A percentile compares a stretch with the other conserved stretches of the same genome.
Conservation (phyloP, 2,329 filamentous ascomycete species). For the Mariannaea elegans region DNA sequence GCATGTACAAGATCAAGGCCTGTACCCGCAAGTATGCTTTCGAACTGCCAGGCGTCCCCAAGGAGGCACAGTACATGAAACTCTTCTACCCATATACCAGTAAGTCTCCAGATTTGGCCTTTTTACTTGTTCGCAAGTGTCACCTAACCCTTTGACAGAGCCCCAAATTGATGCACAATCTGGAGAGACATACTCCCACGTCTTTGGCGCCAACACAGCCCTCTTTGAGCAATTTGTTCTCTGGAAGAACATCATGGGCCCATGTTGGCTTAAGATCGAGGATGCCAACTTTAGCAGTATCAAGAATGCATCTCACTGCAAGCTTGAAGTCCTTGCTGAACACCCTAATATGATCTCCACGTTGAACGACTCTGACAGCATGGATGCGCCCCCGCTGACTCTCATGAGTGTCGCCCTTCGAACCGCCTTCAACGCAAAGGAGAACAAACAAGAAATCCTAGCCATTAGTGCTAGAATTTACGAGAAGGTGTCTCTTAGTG, state of each 20-base stretch:
- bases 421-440: conserved; percentile 87
- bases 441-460: conserved; percentile 96
- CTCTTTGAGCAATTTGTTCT: conserved; percentile 98
- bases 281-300: conserved; percentile 84
- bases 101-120: conserved; percentile 38
- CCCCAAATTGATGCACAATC: conserved; percentile 75
- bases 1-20: conserved; percentile 92
- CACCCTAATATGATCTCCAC: conserved; percentile 80
- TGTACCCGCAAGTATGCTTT: conserved; percentile 95
- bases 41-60: conserved; percentile 86
- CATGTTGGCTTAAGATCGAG: conserved; percentile 94
- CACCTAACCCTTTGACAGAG: conserved; percentile 54
- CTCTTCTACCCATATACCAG: conserved; percentile 94
- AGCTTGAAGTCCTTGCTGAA: conserved; percentile 85
- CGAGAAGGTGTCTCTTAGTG: conserved; percentile 85
- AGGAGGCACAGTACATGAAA: conserved; percentile 91
- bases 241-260: conserved; percentile 99
- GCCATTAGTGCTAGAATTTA: conserved; percentile 93
- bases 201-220: conserved; percentile 92
- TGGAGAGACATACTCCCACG: conserved; percentile 91
- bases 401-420: conserved; percentile 95
- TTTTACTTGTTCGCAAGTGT: background rate
- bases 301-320: conserved; percentile 96
- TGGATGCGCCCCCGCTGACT: conserved; percentile 87
- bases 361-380: conserved; percentile 78